Conservation (phyloP, 1,284 basidiomycete genomes). For the Erythrobasidium hasegawianum region DNA sequence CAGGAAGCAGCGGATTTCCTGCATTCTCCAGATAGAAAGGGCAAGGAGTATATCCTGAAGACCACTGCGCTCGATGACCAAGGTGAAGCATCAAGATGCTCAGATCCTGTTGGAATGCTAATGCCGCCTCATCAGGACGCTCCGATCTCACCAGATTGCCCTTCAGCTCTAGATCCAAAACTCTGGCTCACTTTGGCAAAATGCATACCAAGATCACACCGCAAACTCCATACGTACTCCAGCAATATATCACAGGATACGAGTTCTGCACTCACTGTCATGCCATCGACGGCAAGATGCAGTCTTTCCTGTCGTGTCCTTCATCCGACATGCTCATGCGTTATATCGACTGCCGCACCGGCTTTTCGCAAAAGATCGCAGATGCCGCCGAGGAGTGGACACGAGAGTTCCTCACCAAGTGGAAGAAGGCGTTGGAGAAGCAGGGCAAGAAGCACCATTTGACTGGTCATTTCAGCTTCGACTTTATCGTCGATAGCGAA, state of each 20-base stretch:
- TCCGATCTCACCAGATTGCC: slow-evolving; percentile 52
- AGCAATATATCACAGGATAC: slow-evolving; percentile 47
- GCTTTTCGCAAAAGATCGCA: slow-evolving; percentile 46
- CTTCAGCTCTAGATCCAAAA: slow-evolving; percentile 40
- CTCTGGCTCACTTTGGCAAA: slow-evolving; percentile 41
- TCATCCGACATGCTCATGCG: slow-evolving; percentile 54
- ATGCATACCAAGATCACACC: slow-evolving; percentile 43
- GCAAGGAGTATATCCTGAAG: slow-evolving; percentile 34
- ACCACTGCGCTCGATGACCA: slow-evolving; percentile 33
- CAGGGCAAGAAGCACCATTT: slow-evolving; percentile 41
- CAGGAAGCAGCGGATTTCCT: slow-evolving; percentile 48
- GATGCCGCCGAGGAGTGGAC: slow-evolving; percentile 50
- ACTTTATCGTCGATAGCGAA: slow-evolving; percentile 51
- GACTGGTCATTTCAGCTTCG: slow-evolving; percentile 52
- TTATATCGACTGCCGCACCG: slow-evolving; percentile 47
- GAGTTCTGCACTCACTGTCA: slow-evolving; percentile 54
- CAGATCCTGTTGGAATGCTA: slow-evolving; percentile 45
- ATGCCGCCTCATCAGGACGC: slow-evolving; percentile 47
- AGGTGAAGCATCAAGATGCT: slow-evolving; percentile 6
- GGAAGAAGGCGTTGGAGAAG: slow-evolving; percentile 43
- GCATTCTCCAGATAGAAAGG: slow-evolving; percentile 29
- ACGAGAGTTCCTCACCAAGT: slow-evolving; percentile 46
- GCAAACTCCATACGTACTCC: slow-evolving; percentile 46
- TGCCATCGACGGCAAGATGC: slow-evolving; percentile 49
- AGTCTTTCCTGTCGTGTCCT: slow-evolving; percentile 52